Conservation (phyloP, 1,284 basidiomycete species). For the Trichosporon sp. region DNA sequence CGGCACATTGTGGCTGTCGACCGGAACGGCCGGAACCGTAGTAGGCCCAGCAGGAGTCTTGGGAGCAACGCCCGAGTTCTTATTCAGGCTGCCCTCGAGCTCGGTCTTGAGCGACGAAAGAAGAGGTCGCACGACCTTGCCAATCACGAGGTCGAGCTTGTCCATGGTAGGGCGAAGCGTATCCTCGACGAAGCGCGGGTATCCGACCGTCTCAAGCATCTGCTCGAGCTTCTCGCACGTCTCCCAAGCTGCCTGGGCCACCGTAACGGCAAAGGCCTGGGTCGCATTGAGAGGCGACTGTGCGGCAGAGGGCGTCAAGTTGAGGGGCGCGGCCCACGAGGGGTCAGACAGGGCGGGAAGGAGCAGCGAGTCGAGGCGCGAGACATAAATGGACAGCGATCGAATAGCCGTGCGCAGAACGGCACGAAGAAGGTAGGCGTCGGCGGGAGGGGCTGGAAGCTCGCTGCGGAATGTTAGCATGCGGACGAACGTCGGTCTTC, state of each 20-base stretch:
- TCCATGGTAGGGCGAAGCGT: constrained; percentile 57
- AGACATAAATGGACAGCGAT: constrained; percentile 46
- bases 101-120: constrained; percentile 43
- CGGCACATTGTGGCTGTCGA: constrained; percentile 13
- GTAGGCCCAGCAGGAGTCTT: constrained; percentile 35
- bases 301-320: constrained; percentile 24
- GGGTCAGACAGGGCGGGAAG: constrained; percentile 46
- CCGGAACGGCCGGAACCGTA: constrained; percentile 24
- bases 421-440: constrained; percentile 48
- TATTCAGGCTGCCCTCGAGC: constrained; percentile 35
- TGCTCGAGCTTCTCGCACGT: constrained; percentile 47
- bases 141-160: constrained; percentile 52
- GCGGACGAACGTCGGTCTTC: background rate
- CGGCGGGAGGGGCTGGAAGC: constrained; percentile 38
- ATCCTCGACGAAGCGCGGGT: constrained; percentile 52
- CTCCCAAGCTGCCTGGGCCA: constrained; percentile 49
- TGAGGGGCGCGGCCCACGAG: constrained; percentile 36
- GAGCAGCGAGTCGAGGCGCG: constrained; percentile 47
- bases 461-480: constrained; percentile 29
- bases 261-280: constrained; percentile 43
- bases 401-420: constrained; percentile 44
- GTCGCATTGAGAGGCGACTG: constrained; percentile 42
- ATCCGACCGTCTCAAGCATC: constrained; percentile 42
- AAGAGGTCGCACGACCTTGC: constrained; percentile 47
- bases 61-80: constrained; percentile 33